These are phyloP conservation scores for Papiliotrema terrestris DNA, from an alignment of 1,284 basidiomycete genomes.

Conservation along the genomic window DNA sequence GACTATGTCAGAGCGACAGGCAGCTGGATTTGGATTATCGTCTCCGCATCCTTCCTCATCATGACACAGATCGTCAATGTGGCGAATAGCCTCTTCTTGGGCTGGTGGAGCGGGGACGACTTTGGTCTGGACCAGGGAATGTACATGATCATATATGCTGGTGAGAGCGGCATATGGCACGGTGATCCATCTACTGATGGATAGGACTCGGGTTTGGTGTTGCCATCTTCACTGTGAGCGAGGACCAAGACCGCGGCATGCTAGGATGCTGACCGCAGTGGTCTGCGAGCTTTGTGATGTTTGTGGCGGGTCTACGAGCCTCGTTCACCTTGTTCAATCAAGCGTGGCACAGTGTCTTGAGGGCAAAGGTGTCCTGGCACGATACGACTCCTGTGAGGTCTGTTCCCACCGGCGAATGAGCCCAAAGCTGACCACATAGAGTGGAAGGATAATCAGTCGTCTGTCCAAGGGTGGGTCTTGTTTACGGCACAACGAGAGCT, in stretches of 20 bases:
- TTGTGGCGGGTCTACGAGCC: constrained; percentile 18
- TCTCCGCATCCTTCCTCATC: not conserved
- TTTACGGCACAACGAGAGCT: not conserved
- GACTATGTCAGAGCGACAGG: constrained; percentile 7
- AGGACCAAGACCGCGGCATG: not conserved
- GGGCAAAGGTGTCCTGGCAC: constrained; percentile 21
- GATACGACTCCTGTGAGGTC: constrained; percentile 25
- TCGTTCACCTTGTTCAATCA: constrained; percentile 22
- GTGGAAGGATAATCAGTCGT: constrained; percentile 61
- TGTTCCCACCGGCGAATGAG: not conserved
- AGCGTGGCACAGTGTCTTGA: constrained; percentile 17
- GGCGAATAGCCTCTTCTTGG: constrained; percentile 17
- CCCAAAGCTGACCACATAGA: constrained; percentile 3
- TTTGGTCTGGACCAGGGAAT: constrained; percentile 11
- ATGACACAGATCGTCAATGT: constrained; percentile 9
- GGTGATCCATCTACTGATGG: not conserved
- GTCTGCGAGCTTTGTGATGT: constrained; percentile 8
- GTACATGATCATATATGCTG: constrained; percentile 19
- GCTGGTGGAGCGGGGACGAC: constrained; percentile 20
- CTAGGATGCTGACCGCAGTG: constrained; percentile 8
- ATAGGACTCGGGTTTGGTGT: constrained; percentile 5
- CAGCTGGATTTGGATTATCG: constrained; percentile 2
- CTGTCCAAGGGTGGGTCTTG: constrained; percentile 52
- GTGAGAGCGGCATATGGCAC: not conserved
- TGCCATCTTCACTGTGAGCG: constrained; percentile 13